These are phyloP conservation scores for Clavispora asparagi DNA, from an alignment of 805 yeast genomes.

Conservation along the genomic window DNA sequence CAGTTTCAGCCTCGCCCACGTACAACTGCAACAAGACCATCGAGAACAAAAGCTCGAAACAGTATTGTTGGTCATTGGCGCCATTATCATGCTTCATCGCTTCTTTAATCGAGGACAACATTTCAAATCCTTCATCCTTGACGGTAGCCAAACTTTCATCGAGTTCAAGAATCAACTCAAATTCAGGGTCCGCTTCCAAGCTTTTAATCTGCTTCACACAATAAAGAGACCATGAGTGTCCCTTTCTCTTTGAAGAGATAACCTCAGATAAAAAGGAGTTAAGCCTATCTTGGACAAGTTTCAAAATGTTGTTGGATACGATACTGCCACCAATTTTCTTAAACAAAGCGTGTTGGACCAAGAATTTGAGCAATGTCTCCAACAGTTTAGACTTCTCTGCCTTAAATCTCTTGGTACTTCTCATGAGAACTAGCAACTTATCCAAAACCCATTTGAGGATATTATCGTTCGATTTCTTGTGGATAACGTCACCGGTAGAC, in stretches of 20 bases:
- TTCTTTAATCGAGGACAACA: constrained; percentile 32
- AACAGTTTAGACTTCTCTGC: constrained; percentile 18
- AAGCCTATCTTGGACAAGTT: constrained; percentile 55
- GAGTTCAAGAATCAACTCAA: constrained; percentile 29
- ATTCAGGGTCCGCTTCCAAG: constrained; percentile 18
- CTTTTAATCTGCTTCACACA: constrained; percentile 37
- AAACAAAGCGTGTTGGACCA: constrained; percentile 41
- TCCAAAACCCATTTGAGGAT: constrained; percentile 58
- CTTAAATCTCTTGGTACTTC: constrained; percentile 36
- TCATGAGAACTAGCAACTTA: constrained; percentile 47
- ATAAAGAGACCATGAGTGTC: constrained; percentile 57
- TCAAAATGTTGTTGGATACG: constrained; percentile 32
- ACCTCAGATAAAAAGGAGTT: constrained; percentile 62
- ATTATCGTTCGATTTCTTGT: constrained; percentile 25
- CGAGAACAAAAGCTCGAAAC: constrained; percentile 74
- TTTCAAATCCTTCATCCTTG: constrained; percentile 43
- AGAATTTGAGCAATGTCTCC: constrained; percentile 32
- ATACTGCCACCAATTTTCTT: constrained; percentile 9
- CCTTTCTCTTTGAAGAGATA: constrained; percentile 40
- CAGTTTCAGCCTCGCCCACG: constrained; percentile 72
- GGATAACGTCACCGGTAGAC: constrained; percentile 7
- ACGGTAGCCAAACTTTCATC: constrained; percentile 55
- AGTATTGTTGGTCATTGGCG: constrained; percentile 41
- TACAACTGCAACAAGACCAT: constrained; percentile 74
- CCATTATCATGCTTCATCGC: constrained; percentile 15